Conservation (phyloP, 768 basidiomycete species). For the Pluteus cervinus region DNA sequence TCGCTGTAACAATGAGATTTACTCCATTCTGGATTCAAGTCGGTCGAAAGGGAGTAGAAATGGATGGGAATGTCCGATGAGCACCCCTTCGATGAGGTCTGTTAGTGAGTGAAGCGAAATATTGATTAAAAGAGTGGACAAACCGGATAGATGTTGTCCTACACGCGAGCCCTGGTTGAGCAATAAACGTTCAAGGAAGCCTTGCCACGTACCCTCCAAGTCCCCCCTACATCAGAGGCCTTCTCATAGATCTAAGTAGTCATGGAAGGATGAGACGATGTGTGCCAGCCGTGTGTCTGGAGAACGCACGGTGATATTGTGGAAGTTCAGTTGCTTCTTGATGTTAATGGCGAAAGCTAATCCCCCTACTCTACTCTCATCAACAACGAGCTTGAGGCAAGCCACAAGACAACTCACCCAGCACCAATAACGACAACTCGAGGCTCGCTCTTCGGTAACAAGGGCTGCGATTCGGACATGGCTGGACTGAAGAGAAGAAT, state of each 20-base stretch:
- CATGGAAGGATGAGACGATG: background rate
- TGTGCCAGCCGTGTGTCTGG: background rate
- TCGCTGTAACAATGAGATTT: conserved; percentile 32
- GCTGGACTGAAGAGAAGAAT: too few species aligned
- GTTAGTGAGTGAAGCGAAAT: background rate
- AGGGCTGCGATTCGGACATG: too few species aligned
- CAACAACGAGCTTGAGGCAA: background rate
- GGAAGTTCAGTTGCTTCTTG: conserved; percentile 20
- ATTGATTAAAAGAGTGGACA: background rate
- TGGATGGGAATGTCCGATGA: conserved; percentile 31
- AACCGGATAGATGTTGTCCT: conserved; percentile 29
- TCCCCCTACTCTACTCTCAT: conserved; percentile 15
- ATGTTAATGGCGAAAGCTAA: conserved; percentile 22
- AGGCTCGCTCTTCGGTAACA: too few species aligned
- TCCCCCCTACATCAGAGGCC: conserved; percentile 19
- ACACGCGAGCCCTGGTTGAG: background rate
- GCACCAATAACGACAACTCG: conserved; percentile 8
- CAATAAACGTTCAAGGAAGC: background rate
- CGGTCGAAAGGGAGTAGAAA: conserved; percentile 35
- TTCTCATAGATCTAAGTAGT: conserved; percentile 25
- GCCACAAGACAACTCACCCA: conserved; percentile 2
- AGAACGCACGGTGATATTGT: conserved; percentile 22
- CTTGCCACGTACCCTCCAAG: conserved; percentile 23
- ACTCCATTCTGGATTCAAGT: conserved; percentile 35
- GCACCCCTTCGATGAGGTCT: conserved; percentile 26